These are phyloP conservation scores for Pyricularia sp. DNA, from an alignment of 2,329 filamentous ascomycete species.

Conservation along the genomic window DNA sequence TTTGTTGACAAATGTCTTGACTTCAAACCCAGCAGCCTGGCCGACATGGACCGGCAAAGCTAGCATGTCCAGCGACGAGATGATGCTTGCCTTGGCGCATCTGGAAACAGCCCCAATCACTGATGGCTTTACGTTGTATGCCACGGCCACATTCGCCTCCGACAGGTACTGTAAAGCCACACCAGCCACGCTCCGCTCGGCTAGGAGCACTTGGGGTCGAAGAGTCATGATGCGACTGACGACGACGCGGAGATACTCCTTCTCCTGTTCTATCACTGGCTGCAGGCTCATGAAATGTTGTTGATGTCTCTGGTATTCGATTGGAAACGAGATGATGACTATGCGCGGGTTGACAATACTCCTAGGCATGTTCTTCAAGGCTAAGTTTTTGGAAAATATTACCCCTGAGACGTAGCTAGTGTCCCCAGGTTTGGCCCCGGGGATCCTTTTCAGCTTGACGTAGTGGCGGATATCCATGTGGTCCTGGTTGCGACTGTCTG, in stretches of 20 bases:
- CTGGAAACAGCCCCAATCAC: constrained; percentile 91
- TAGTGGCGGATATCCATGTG: constrained; percentile 97
- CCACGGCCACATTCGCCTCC: constrained; percentile 81
- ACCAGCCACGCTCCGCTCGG: constrained; percentile 84
- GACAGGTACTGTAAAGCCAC: constrained; percentile 79
- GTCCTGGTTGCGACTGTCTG: constrained; percentile 79
- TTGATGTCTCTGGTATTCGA: constrained; percentile 89
- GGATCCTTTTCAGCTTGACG: constrained; percentile 93
- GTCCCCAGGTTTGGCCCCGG: constrained; percentile 77
- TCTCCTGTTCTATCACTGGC: constrained; percentile 91
- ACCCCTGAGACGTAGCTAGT: constrained; percentile 95
- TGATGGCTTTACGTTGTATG: constrained; percentile 91
- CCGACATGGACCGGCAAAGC: constrained; percentile 66
- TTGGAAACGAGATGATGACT: constrained; percentile 83
- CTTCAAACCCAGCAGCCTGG: constrained; percentile 75
- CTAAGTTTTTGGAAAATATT: constrained; percentile 94
- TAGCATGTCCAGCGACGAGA: constrained; percentile 90
- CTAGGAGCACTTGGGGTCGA: constrained; percentile 74
- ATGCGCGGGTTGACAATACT: constrained; percentile 76
- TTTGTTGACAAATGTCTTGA: constrained; percentile 85
- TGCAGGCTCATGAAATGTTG: constrained; percentile 97
- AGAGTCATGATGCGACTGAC: constrained; percentile 83
- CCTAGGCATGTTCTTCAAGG: constrained; percentile 89
- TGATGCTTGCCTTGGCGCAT: constrained; percentile 82
- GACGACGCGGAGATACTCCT: constrained; percentile 82